These are phyloP conservation scores for Aspergillus transmontanensis DNA, from an alignment of 2,329 filamentous ascomycete species.

Conservation along the genomic window DNA sequence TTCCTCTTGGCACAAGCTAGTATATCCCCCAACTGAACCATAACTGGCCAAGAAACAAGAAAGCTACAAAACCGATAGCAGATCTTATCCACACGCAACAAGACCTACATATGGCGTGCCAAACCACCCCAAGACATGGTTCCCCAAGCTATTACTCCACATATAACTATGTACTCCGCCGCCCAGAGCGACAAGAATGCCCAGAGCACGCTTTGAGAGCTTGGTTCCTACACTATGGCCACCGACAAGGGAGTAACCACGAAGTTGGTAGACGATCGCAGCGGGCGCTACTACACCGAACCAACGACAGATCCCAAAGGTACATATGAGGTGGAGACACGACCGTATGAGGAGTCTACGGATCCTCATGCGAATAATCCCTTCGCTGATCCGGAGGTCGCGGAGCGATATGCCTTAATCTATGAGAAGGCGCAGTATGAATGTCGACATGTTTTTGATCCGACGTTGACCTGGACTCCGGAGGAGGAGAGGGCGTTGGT, in stretches of 20 bases:
- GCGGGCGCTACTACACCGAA: background rate
- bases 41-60: background rate
- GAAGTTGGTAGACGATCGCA: background rate
- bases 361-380: conserved; percentile 20
- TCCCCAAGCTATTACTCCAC: background rate
- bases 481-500: conserved; percentile 36
- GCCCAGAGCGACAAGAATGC: conserved; percentile 1
- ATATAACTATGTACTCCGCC: background rate
- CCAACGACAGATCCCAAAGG: background rate
- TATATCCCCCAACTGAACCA: background rate
- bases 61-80: background rate
- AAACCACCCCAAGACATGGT: background rate
- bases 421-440: conserved; percentile 58
- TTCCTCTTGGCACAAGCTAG: background rate
- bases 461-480: conserved; percentile 36
- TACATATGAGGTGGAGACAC: background rate
- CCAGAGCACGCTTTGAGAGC: background rate
- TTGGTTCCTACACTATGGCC: background rate
- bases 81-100: background rate
- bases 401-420: conserved; percentile 56
- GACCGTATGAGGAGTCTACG: background rate
- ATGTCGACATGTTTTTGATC: conserved; percentile 48
- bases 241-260: background rate
- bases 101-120: conserved; percentile 1
- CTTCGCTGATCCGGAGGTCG: conserved; percentile 56